Evolutionary conservation across 192 early-diverging fungal genomes (phyloP), one percentile per base, ranked within the genome.

Genomic region (Coemansia reversa): DNA sequence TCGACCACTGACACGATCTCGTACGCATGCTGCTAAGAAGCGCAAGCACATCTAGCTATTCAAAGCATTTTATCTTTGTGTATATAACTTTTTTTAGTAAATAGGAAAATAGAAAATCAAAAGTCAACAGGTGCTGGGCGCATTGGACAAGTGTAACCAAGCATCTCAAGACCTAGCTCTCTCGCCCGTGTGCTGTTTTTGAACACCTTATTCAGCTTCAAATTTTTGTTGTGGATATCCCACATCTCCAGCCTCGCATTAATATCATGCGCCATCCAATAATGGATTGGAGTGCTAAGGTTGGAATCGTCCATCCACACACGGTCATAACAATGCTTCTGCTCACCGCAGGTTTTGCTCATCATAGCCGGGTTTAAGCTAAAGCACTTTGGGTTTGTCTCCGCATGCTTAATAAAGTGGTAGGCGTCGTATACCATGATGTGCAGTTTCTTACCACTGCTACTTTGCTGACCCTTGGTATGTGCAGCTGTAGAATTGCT

Each of bases 401-500:
- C 39, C 11, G 72, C 78, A 58, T 80, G 78, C 69, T 80, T 80
- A 47, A 80, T 64, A 65, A 80, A 80, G 55, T 70, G 54, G 51
- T 80, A 71, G 7, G 78, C 78, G 50, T 80, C 72, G 45, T 80
- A 80, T 6, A 80, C 68, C 78, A 80, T 80, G 9, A 79, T 55
- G 11, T 70, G 70, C 57, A 79, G 71, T 27, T 60, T 60, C 27
- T 14, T 28, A 18, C 20, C 12, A n/a, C 47, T 25, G 59, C 29
- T 30, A 22, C 51, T 11, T n/a, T 0, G 25, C 7, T 14, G 11
- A 18, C 30, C 14, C 55, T 32, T 35, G 24, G 20, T 11, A 23
- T n/a, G 25, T 49, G 18, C 6, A 27, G 22, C 24, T 33, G 58
- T 5, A 48, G 33, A 18, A 8, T 18, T 57, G 54, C 68, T 32